Evolutionary conservation across 1,284 basidiomycete genomes (phyloP).

Genomic region (Gastroboletus turbinatus): DNA sequence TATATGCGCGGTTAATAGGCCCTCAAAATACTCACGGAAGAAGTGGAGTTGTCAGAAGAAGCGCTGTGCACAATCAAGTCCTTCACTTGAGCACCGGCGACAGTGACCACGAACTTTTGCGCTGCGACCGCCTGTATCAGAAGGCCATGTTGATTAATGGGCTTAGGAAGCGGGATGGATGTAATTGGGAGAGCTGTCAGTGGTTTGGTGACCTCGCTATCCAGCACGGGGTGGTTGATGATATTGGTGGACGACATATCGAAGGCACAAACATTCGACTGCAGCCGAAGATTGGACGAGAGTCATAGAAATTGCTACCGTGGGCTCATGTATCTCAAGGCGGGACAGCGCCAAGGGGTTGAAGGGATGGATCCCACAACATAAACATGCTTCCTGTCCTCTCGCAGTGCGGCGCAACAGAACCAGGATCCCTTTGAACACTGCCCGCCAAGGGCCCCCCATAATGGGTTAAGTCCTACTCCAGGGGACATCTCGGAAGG

Average conservation of each 20-base stretch:
- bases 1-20: background rate
- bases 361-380: background rate
- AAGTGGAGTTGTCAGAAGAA: background rate
- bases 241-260: background rate
- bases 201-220: background rate
- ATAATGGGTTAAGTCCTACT: too few relatives aligned
- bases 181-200: background rate
- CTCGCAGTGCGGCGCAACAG: background rate
- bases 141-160: background rate
- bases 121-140: background rate
- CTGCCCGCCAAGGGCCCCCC: too few relatives aligned
- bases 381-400: background rate
- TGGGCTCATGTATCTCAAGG: background rate
- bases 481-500: background rate
- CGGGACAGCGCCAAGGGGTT: background rate
- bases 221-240: background rate
- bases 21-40: background rate
- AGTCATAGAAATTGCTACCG: background rate
- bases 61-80: background rate
- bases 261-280: background rate
- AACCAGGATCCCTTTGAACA: too few relatives aligned
- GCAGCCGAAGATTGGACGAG: background rate
- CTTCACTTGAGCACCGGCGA: conserved; percentile 1
- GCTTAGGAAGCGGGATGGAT: conserved; percentile 3
- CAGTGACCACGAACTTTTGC: background rate